phyloP scores from a whole-genome alignment of 1,284 basidiomycete genomes.

The Papiliotrema flavescens region DNA sequence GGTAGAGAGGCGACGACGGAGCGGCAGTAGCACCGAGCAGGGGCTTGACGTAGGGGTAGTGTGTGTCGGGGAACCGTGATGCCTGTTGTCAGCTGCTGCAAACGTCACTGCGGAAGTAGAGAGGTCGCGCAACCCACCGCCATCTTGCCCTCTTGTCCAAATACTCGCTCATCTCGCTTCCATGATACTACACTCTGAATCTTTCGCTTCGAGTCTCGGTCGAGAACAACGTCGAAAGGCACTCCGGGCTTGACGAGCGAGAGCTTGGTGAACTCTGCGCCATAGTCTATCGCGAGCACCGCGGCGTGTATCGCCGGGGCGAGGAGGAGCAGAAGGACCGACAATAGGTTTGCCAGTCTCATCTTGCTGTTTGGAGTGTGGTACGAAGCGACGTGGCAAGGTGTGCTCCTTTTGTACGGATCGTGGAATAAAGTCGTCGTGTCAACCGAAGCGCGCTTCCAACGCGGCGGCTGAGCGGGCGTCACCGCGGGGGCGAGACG shows the following conservation, averaged over 20 bases:
- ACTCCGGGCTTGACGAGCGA: slow-evolving; percentile 93
- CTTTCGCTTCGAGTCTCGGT: slow-evolving; percentile 95
- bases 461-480: not conserved
- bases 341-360: slow-evolving; percentile 18
- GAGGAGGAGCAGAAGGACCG: slow-evolving; percentile 34
- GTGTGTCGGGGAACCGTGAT: slow-evolving; percentile 81
- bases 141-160: slow-evolving; percentile 82
- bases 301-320: slow-evolving; percentile 44
- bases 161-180: slow-evolving; percentile 81
- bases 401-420: not conserved
- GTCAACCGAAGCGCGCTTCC: not conserved
- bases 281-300: slow-evolving; percentile 91
- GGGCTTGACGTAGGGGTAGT: slow-evolving; percentile 81
- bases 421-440: not conserved
- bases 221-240: slow-evolving; percentile 93
- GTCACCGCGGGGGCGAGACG: no score
- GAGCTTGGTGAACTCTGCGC: slow-evolving; percentile 91
- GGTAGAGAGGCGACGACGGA: slow-evolving; percentile 54
- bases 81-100: slow-evolving; percentile 56
- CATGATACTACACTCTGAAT: slow-evolving; percentile 82
- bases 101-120: not conserved
- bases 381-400: not conserved
- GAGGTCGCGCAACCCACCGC: slow-evolving; percentile 60
- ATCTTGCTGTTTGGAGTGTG: slow-evolving; percentile 7
- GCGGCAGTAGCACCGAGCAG: slow-evolving; percentile 60